Evolutionary conservation across 2,329 filamentous ascomycete species (phyloP).

Genomic region (Hypoxylon sp.): DNA sequence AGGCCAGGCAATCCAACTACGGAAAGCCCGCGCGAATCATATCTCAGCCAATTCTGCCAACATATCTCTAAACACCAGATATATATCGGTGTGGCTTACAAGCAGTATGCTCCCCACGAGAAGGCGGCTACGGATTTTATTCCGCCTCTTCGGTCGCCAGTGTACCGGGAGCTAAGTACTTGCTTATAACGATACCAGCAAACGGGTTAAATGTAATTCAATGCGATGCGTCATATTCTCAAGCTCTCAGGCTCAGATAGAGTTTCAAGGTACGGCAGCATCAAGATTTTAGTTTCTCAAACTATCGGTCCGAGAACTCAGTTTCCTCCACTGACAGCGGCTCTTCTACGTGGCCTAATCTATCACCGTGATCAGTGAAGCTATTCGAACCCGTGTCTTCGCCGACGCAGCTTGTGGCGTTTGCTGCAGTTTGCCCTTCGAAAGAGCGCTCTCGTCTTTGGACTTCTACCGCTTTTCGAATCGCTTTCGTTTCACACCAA

Average conservation of each 20-base stretch:
- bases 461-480: background rate
- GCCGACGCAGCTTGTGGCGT: background rate
- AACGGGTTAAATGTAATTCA: background rate
- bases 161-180: too few relatives aligned
- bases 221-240: background rate
- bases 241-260: background rate
- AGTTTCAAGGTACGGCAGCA: background rate
- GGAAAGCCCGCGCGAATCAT: conserved; percentile 35
- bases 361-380: background rate
- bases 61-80: background rate
- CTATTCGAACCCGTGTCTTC: background rate
- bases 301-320: background rate
- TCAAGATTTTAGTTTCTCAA: background rate
- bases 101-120: conserved; percentile 1
- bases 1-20: conserved; percentile 3
- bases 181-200: background rate
- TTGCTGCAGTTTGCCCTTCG: background rate
- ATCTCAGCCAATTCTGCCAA: conserved; percentile 8
- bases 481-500: too few relatives aligned
- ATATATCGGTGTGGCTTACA: conserved; percentile 25
- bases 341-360: background rate
- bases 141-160: conserved; percentile 14
- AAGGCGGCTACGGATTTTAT: conserved; percentile 6
- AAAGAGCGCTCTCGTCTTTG: too few relatives aligned
- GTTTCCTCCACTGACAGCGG: background rate